Evolutionary conservation across 1,284 basidiomycete genomes (phyloP).

Genomic region (Stereum hirsutum): DNA sequence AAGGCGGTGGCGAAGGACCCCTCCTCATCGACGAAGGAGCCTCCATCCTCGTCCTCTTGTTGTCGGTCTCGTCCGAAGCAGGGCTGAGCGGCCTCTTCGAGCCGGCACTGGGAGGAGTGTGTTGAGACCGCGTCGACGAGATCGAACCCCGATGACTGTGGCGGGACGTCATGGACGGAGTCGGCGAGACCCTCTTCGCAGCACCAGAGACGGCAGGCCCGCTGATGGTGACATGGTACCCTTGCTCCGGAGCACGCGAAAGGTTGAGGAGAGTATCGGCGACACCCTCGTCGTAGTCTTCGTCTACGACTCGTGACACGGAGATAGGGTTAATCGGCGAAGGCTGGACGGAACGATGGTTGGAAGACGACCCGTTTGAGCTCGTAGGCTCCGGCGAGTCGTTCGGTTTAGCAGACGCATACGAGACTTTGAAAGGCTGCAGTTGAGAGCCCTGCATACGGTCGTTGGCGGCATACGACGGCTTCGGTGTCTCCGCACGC

Average conservation of each 20-base stretch:
- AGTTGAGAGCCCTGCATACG: constrained; percentile 14
- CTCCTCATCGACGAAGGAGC: constrained; percentile 38
- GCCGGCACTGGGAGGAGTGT: constrained; percentile 18
- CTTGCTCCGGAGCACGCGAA: constrained; percentile 22
- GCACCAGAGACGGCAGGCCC: constrained; percentile 16
- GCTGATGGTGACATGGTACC: constrained; percentile 23
- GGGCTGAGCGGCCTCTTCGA: constrained; percentile 61
- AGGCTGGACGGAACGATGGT: constrained; percentile 43
- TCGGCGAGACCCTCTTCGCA: constrained; percentile 42
- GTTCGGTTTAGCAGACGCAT: constrained; percentile 22
- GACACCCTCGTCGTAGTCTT: constrained; percentile 76
- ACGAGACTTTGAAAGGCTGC: constrained; percentile 28
- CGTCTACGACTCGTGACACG: constrained; percentile 57
- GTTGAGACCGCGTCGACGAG: constrained; percentile 17
- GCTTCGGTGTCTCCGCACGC: constrained; percentile 21
- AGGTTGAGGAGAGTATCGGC: constrained; percentile 64
- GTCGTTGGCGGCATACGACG: constrained; percentile 15
- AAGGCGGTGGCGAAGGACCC: constrained; percentile 42
- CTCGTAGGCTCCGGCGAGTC: constrained; percentile 49
- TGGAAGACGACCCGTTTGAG: constrained; percentile 51
- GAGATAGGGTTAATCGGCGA: constrained; percentile 56
- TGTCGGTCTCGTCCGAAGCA: constrained; percentile 44
- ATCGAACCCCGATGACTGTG: constrained; percentile 16
- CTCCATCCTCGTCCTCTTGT: constrained; percentile 57
- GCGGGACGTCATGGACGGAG: constrained; percentile 24